These are phyloP conservation scores for Metschnikowia amazonensis DNA, from an alignment of 805 yeast species.

Conservation along the genomic window DNA sequence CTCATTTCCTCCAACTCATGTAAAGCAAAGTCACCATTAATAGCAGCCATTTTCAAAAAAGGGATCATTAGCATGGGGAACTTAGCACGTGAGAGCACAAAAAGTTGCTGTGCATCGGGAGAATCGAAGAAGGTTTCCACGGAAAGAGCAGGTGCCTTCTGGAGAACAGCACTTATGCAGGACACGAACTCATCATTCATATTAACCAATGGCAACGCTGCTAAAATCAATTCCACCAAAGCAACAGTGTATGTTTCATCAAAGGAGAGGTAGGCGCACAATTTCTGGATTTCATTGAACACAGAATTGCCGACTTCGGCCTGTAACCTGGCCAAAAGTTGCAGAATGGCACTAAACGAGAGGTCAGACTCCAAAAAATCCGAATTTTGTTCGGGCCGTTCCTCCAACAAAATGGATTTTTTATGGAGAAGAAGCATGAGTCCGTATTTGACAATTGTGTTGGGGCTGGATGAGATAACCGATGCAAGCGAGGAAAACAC, in stretches of 20 bases:
- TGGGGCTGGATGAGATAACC: slow-evolving; percentile 30
- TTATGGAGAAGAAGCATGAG: slow-evolving; percentile 64
- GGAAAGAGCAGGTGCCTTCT: slow-evolving; percentile 43
- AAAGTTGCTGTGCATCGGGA: slow-evolving; percentile 39
- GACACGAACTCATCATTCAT: slow-evolving; percentile 43
- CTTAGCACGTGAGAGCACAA: slow-evolving; percentile 63
- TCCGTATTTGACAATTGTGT: slow-evolving; percentile 53
- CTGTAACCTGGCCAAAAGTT: slow-evolving; percentile 7
- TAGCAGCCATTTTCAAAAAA: slow-evolving; percentile 54
- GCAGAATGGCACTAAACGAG: slow-evolving; percentile 8
- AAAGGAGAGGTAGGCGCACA: slow-evolving; percentile 42
- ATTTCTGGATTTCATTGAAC: slow-evolving; percentile 39
- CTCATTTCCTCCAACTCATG: slow-evolving; percentile 55
- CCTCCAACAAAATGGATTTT: slow-evolving; percentile 45
- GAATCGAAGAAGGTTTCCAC: slow-evolving; percentile 44
- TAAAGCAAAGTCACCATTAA: slow-evolving; percentile 64
- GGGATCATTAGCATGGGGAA: slow-evolving; percentile 65
- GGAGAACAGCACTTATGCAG: slow-evolving; percentile 41
- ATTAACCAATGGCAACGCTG: slow-evolving; percentile 48
- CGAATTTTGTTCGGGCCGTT: slow-evolving; percentile 22
- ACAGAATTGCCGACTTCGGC: slow-evolving; percentile 16
- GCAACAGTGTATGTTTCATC: slow-evolving; percentile 52
- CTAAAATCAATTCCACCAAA: slow-evolving; percentile 40
- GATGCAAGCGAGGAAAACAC: slow-evolving; percentile 15
- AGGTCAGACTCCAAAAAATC: slow-evolving; percentile 18